Evolutionary conservation across 805 yeast genomes (phyloP).

Genomic region (Candida saitoana): DNA sequence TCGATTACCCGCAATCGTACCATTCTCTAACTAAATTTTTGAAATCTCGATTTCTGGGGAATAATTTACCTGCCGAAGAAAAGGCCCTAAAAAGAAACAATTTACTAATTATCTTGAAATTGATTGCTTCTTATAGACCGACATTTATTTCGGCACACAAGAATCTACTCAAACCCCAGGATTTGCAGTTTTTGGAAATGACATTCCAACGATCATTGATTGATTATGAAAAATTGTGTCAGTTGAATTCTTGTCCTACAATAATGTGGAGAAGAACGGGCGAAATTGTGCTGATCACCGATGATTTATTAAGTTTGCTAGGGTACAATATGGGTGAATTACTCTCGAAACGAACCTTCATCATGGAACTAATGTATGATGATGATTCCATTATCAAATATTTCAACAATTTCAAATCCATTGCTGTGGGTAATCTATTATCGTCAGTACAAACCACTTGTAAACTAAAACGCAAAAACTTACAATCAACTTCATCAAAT

Average conservation of each 20-base stretch:
- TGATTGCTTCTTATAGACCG: constrained; percentile 66
- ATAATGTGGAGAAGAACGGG: constrained; percentile 86
- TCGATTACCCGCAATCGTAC: constrained; percentile 60
- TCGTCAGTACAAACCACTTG: constrained; percentile 51
- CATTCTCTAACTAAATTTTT: constrained; percentile 57
- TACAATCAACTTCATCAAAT: constrained; percentile 10
- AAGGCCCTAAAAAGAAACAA: constrained; percentile 27
- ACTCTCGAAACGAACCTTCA: constrained; percentile 56
- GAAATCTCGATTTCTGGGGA: constrained; percentile 53
- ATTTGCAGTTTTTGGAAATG: constrained; percentile 51
- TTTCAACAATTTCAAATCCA: constrained; percentile 64
- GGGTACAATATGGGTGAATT: constrained; percentile 59
- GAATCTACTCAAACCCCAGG: constrained; percentile 62
- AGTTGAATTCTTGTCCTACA: constrained; percentile 69
- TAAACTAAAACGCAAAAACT: constrained; percentile 36
- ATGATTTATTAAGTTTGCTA: constrained; percentile 67
- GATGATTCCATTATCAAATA: constrained; percentile 70
- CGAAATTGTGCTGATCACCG: constrained; percentile 74
- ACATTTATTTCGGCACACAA: constrained; percentile 75
- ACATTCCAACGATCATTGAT: constrained; percentile 41
- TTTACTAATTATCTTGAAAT: constrained; percentile 45
- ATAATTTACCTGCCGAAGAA: constrained; percentile 30
- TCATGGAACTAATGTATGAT: constrained; percentile 74
- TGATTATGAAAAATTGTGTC: constrained; percentile 42
- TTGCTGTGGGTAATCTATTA: constrained; percentile 66